A percentile compares a stretch with the other conserved stretches of the same genome.
phyloP scores from a whole-genome alignment of 495 filamentous ascomycete species.

The Annulohypoxylon maeteangense region DNA sequence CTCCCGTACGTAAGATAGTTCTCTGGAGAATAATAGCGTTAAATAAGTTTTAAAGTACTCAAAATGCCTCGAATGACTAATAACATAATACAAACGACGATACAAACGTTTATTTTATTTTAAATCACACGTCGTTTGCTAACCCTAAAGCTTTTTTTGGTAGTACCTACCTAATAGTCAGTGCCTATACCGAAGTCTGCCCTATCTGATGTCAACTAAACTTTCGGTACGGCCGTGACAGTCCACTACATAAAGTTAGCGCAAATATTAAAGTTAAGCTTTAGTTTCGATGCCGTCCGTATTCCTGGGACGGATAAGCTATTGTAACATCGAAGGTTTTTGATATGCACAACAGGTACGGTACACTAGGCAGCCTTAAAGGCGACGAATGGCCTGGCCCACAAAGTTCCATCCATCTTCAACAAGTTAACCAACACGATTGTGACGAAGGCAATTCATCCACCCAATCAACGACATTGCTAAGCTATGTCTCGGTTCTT shows the following conservation, averaged over 20 bases:
- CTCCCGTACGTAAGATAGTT: not conserved
- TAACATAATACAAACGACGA: no score
- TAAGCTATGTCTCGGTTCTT: constrained; percentile 25
- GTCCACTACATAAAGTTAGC: constrained; percentile 14
- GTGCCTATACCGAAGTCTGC: not conserved
- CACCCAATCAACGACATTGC: constrained; percentile 24
- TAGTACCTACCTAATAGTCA: no score
- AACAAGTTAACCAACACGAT: constrained; percentile 24
- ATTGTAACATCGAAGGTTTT: not conserved
- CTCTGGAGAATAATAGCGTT: not conserved
- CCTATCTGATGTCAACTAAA: constrained; percentile 1
- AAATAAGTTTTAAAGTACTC: not conserved
- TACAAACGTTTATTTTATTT: no score
- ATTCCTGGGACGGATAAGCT: constrained; percentile 12
- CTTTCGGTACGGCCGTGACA: not conserved
- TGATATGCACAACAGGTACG: not conserved
- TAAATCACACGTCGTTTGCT: no score
- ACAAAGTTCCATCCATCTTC: constrained; percentile 4
- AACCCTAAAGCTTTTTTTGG: no score
- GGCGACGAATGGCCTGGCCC: not conserved
- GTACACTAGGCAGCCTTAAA: constrained; percentile 9
- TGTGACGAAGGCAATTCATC: constrained; percentile 31
- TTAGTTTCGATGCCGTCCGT: constrained; percentile 16
- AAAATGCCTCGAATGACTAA: not conserved
- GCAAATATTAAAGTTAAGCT: constrained; percentile 15